These are phyloP conservation scores for Pterocarpus santalinus DNA, from an alignment of 306 rosid genomes.

Conservation along the genomic window DNA sequence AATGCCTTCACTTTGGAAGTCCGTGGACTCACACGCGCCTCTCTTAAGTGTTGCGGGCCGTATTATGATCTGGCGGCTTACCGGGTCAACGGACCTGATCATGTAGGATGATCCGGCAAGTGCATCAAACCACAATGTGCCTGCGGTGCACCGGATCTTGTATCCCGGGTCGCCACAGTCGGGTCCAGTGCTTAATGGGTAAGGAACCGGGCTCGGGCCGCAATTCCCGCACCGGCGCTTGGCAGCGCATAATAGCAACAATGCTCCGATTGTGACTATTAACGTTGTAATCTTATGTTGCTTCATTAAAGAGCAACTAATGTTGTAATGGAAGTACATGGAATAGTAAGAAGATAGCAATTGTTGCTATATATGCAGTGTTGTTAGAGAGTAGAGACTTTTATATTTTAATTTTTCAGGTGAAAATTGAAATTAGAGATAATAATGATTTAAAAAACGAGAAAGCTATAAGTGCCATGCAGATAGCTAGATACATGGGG, in stretches of 20 bases:
- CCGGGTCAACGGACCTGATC: constrained; percentile 43
- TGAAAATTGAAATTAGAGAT: neutral
- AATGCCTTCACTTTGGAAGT: constrained; percentile 49
- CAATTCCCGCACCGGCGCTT: constrained; percentile 47
- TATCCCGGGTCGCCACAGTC: constrained; percentile 58
- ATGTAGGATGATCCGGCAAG: constrained; percentile 50
- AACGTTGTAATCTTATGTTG: constrained; percentile 31
- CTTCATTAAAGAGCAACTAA: constrained; percentile 41
- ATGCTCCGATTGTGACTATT: constrained; percentile 19
- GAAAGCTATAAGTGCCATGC: neutral
- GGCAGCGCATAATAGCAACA: constrained; percentile 35
- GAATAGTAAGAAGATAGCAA: constrained; percentile 20
- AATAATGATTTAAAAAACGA: neutral
- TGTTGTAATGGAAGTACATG: constrained; percentile 7
- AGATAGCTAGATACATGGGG: constrained; percentile 9
- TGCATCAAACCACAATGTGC: constrained; percentile 53
- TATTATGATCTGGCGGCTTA: constrained; percentile 32
- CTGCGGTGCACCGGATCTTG: constrained; percentile 51
- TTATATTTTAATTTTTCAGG: constrained; percentile 3
- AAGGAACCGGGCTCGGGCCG: constrained; percentile 54
- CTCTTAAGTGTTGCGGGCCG: constrained; percentile 36
- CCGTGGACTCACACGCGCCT: constrained; percentile 46
- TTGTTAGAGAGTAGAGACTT: neutral
- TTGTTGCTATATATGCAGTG: constrained; percentile 28
- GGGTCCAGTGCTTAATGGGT: constrained; percentile 59